These are phyloP conservation scores for Casuarina glauca DNA, from an alignment of 306 rosid species.

Conservation along the genomic window DNA sequence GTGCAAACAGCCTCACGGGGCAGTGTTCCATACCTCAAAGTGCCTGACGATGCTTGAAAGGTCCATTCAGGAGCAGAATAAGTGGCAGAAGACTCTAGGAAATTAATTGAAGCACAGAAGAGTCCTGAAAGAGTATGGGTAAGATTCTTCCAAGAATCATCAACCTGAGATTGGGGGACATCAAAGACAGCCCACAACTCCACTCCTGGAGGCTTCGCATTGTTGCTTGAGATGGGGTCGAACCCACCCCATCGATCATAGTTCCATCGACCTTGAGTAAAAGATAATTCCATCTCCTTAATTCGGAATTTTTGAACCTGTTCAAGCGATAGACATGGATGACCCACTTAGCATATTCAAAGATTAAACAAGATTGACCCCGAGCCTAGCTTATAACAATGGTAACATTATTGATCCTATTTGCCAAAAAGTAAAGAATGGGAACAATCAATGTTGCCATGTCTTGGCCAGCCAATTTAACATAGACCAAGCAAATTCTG, in stretches of 20 bases:
- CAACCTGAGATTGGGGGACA: constrained; percentile 65
- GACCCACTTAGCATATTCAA: constrained; percentile 36
- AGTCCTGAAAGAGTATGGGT: constrained; percentile 91
- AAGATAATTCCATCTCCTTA: constrained; percentile 87
- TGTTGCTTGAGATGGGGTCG: constrained; percentile 82
- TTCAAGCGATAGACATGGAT: constrained; percentile 41
- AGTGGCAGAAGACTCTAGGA: constrained; percentile 82
- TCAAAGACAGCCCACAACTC: constrained; percentile 95
- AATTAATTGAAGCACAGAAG: constrained; percentile 94
- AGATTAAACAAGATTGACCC: background rate
- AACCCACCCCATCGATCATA: constrained; percentile 95
- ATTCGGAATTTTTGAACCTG: constrained; percentile 80
- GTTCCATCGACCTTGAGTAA: constrained; percentile 97
- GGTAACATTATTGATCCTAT: constrained; percentile 1
- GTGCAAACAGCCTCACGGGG: constrained; percentile 99
- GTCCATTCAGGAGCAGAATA: constrained; percentile 81
- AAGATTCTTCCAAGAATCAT: constrained; percentile 85
- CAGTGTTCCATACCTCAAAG: constrained; percentile 79
- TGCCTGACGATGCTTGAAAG: constrained; percentile 57
- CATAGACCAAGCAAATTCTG: background rate
- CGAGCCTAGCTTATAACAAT: background rate
- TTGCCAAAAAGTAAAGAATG: background rate
- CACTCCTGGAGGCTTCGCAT: constrained; percentile 96
- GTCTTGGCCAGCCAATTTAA: background rate
- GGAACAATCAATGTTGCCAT: background rate